Evolutionary conservation across 768 basidiomycete genomes (phyloP).

Genomic region (Strobilomyces confusus): DNA sequence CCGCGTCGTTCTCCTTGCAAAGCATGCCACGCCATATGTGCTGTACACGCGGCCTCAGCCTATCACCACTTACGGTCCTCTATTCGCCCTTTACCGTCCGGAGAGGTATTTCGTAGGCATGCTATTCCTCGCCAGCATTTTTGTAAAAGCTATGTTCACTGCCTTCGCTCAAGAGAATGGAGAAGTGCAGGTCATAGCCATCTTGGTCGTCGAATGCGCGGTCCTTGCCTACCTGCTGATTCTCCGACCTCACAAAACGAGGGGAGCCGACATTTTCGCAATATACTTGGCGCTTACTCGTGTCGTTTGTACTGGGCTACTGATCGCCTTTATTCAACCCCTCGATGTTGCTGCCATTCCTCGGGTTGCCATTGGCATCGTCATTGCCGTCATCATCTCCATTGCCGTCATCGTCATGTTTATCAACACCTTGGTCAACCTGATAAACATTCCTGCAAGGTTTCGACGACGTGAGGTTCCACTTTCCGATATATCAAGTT

Average conservation of each 20-base stretch:
- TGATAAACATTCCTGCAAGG: conserved; percentile 25
- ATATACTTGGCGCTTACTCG: conserved; percentile 65
- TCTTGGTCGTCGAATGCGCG: conserved; percentile 64
- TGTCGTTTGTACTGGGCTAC: conserved; percentile 62
- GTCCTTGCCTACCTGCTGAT: conserved; percentile 49
- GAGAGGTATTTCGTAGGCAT: conserved; percentile 67
- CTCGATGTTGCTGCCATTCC: conserved; percentile 69
- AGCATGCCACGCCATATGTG: conserved; percentile 36
- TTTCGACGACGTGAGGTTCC: conserved; percentile 14
- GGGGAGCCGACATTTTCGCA: conserved; percentile 67
- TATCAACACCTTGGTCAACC: conserved; percentile 57
- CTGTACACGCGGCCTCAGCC: conserved; percentile 34
- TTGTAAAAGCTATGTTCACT: conserved; percentile 71
- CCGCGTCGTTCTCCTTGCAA: conserved; percentile 45
- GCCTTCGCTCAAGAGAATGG: conserved; percentile 60
- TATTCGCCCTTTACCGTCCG: conserved; percentile 64
- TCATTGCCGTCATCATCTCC: conserved; percentile 68
- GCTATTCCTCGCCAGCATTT: conserved; percentile 49
- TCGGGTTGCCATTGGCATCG: conserved; percentile 74
- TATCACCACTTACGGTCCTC: conserved; percentile 47
- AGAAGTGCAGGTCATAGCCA: conserved; percentile 62
- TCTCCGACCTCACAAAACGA: conserved; percentile 62
- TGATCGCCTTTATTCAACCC: conserved; percentile 73
- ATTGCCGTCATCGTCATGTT: conserved; percentile 67
- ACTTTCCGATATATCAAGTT: conserved; percentile 13